A percentile compares a stretch with the other conserved stretches of the same genome.
Evolutionary conservation across 805 yeast species (phyloP).

Genomic region (Saturnispora serradocipensis): DNA sequence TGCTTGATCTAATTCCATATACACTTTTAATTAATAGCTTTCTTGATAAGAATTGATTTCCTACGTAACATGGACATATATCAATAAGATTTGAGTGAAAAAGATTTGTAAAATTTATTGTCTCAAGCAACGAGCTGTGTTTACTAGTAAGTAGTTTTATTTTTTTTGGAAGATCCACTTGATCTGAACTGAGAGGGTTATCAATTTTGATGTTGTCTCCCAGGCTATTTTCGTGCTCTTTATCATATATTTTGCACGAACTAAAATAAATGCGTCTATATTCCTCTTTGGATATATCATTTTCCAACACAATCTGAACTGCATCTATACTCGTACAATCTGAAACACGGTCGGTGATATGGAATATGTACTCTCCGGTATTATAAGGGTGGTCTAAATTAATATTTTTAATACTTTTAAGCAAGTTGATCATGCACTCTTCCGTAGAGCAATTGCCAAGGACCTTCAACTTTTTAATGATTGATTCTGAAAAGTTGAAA

Average conservation of each 20-base stretch:
- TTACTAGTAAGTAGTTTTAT: not conserved
- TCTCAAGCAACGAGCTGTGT: not conserved
- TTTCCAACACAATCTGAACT: not conserved
- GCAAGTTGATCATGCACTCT: constrained; percentile 1
- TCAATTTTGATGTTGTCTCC: not conserved
- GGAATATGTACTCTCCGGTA: not conserved
- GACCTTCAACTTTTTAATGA: not conserved
- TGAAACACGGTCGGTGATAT: not conserved
- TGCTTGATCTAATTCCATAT: not conserved
- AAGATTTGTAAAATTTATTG: not conserved
- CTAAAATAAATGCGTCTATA: not conserved
- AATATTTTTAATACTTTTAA: not conserved
- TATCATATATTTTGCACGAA: not conserved
- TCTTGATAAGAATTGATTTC: not conserved
- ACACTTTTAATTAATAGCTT: not conserved
- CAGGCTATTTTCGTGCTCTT: not conserved
- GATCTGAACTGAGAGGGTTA: not conserved
- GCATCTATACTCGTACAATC: not conserved
- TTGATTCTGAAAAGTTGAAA: not conserved
- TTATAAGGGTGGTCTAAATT: not conserved
- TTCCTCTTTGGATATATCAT: not conserved
- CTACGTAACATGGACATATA: not conserved
- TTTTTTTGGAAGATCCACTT: not conserved
- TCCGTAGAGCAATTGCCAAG: not conserved
- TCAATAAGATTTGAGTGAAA: not conserved